Percentiles rank a stretch among this genome's conserved stretches.
Conservation (phyloP, 169 alveolate genomes). For the Plasmodium billcollinsi region DNA sequence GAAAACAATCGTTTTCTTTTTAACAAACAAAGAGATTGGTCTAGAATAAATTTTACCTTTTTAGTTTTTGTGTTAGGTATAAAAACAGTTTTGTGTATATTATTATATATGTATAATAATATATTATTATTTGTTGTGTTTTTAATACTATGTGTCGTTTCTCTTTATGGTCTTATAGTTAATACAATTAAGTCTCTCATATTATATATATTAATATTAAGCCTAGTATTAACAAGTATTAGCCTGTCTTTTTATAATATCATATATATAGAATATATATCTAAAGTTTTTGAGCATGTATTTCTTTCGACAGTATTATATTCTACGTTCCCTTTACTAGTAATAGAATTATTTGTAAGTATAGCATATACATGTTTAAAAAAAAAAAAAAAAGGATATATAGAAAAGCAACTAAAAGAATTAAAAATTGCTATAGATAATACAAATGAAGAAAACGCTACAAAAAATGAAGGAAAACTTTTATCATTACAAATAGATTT, state of each 20-base stretch:
- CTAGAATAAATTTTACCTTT: constrained; percentile 55
- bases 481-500: constrained; percentile 62
- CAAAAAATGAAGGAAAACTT: constrained; percentile 24
- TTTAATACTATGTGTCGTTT: constrained; percentile 30
- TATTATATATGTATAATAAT: constrained; percentile 43
- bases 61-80: constrained; percentile 68
- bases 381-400: constrained; percentile 51
- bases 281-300: constrained; percentile 34
- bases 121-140: constrained; percentile 46
- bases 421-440: constrained; percentile 39
- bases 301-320: constrained; percentile 28
- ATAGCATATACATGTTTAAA: constrained; percentile 38
- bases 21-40: constrained; percentile 27
- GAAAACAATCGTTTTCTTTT: constrained; percentile 8
- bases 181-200: constrained; percentile 41
- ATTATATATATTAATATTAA: constrained; percentile 36
- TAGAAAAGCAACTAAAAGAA: constrained; percentile 26
- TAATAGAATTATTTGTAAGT: constrained; percentile 39
- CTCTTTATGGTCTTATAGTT: constrained; percentile 39
- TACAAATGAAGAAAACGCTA: not conserved
- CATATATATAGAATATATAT: constrained; percentile 28
- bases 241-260: constrained; percentile 14
- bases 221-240: constrained; percentile 17
- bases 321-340: constrained; percentile 25
- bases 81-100: constrained; percentile 59